Percentiles rank a stretch among this genome's conserved stretches.
phyloP scores from a whole-genome alignment of 345 rosid genomes.

The Salix udensis region DNA sequence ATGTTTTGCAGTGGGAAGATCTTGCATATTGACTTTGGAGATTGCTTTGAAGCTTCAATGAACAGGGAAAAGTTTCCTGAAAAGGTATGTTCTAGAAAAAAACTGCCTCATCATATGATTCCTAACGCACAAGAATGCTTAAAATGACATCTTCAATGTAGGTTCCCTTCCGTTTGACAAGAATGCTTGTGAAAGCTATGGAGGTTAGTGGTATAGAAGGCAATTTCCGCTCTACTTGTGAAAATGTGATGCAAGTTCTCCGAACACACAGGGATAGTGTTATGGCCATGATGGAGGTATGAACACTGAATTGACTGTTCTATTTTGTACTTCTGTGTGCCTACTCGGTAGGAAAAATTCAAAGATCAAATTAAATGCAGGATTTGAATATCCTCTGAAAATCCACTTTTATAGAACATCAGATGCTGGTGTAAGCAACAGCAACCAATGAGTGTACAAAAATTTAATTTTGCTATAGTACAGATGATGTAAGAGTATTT shows the following conservation, averaged over 20 bases:
- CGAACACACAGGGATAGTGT: slow-evolving; percentile 87
- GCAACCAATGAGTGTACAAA: neutral
- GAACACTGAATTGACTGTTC: slow-evolving; percentile 4
- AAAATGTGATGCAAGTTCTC: slow-evolving; percentile 95
- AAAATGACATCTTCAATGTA: slow-evolving; percentile 24
- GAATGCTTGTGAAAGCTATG: slow-evolving; percentile 99
- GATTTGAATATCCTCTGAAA: neutral
- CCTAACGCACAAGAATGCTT: neutral
- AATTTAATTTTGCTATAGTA: neutral
- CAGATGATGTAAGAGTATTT: neutral
- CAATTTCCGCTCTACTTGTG: slow-evolving; percentile 87
- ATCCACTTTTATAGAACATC: neutral
- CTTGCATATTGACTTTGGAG: slow-evolving; percentile 98
- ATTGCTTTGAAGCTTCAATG: slow-evolving; percentile 99
- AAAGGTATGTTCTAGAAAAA: slow-evolving; percentile 46
- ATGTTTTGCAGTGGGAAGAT: slow-evolving; percentile 78
- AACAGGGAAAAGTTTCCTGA: slow-evolving; percentile 97
- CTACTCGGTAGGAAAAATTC: neutral
- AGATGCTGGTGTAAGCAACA: neutral
- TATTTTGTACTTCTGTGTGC: neutral
- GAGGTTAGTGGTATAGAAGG: slow-evolving; percentile 99
- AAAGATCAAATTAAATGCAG: neutral
- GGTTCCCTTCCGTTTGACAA: slow-evolving; percentile 98
- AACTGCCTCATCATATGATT: neutral
- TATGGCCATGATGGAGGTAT: slow-evolving; percentile 99